These are phyloP conservation scores for Rhizopus delemar DNA, from an alignment of 371 early-diverging fungal genomes.

Conservation along the genomic window DNA sequence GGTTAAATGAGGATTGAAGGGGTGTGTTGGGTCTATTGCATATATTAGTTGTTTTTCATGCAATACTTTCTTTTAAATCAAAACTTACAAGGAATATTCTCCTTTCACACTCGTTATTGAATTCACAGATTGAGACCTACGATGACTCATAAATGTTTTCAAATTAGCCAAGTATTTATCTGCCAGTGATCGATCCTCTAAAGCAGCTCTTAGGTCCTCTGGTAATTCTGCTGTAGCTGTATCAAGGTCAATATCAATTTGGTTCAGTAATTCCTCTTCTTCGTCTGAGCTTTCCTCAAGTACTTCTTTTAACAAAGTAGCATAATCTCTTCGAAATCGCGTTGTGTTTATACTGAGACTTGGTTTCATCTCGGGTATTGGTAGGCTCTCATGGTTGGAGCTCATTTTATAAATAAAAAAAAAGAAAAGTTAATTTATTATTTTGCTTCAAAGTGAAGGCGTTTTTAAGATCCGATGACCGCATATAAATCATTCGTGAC, in stretches of 20 bases:
- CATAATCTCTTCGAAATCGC: conserved; percentile 57
- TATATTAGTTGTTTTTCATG: neutral
- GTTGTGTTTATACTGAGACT: conserved; percentile 41
- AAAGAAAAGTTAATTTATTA: neutral
- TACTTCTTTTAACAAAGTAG: conserved; percentile 59
- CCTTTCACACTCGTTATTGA: conserved; percentile 38
- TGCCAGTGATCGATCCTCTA: conserved; percentile 53
- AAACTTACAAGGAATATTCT: conserved; percentile 43
- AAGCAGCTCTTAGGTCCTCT: conserved; percentile 54
- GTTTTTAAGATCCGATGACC: too few species aligned
- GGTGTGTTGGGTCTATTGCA: conserved; percentile 43
- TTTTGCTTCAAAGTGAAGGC: too few species aligned
- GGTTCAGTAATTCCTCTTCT: conserved; percentile 27
- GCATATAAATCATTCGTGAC: too few species aligned
- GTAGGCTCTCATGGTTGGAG: neutral
- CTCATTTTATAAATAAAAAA: neutral
- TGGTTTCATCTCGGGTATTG: conserved; percentile 30
- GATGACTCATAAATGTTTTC: conserved; percentile 52
- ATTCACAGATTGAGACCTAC: conserved; percentile 43
- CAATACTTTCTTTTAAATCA: conserved; percentile 17
- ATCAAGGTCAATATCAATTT: conserved; percentile 44
- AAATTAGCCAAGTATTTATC: conserved; percentile 53
- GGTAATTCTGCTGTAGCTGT: conserved; percentile 51
- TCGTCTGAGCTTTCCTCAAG: conserved; percentile 56
- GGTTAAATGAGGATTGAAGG: conserved; percentile 38